Conservation (phyloP, 768 basidiomycete species). For the Leccinum subgranulosum region DNA sequence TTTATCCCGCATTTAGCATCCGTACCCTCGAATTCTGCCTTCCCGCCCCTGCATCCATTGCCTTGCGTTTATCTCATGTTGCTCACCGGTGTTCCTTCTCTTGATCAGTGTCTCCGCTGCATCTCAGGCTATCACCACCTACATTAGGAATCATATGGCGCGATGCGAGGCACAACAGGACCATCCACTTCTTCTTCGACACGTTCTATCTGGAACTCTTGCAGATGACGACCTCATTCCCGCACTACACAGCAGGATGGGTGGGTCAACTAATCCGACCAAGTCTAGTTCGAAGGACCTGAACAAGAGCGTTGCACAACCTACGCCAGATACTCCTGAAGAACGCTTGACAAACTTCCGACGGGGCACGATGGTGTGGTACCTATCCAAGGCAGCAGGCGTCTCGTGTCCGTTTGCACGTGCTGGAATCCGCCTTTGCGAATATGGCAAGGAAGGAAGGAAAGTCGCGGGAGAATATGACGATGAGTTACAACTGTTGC, state of each 20-base stretch:
- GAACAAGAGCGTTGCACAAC: slow-evolving; percentile 27
- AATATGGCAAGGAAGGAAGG: slow-evolving; percentile 56
- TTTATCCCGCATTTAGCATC: slow-evolving; percentile 8
- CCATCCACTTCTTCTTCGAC: slow-evolving; percentile 69
- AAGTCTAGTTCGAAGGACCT: slow-evolving; percentile 20
- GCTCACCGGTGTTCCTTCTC: slow-evolving; percentile 2
- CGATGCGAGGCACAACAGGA: slow-evolving; percentile 72
- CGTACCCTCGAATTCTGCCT: slow-evolving; percentile 8
- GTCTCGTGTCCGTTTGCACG: slow-evolving; percentile 73
- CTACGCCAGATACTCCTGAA: slow-evolving; percentile 10
- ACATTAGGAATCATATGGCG: slow-evolving; percentile 68
- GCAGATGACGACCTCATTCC: slow-evolving; percentile 73
- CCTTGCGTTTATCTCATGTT: slow-evolving; percentile 14
- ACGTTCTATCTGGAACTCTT: slow-evolving; percentile 66
- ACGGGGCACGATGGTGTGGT: slow-evolving; percentile 79
- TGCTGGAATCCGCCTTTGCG: slow-evolving; percentile 68
- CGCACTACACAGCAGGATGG: slow-evolving; percentile 65
- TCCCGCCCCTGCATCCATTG: slow-evolving; percentile 1
- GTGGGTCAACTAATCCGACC: slow-evolving; percentile 55
- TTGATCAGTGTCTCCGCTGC: slow-evolving; percentile 65
- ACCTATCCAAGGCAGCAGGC: slow-evolving; percentile 71
- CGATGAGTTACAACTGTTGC: slow-evolving; percentile 33
- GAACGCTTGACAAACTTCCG: slow-evolving; percentile 67
- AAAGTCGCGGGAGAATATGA: slow-evolving; percentile 21
- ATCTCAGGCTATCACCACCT: slow-evolving; percentile 80